Conservation (phyloP, 371 early-diverging fungal genomes). For the Apophysomyces trapeziformis region DNA sequence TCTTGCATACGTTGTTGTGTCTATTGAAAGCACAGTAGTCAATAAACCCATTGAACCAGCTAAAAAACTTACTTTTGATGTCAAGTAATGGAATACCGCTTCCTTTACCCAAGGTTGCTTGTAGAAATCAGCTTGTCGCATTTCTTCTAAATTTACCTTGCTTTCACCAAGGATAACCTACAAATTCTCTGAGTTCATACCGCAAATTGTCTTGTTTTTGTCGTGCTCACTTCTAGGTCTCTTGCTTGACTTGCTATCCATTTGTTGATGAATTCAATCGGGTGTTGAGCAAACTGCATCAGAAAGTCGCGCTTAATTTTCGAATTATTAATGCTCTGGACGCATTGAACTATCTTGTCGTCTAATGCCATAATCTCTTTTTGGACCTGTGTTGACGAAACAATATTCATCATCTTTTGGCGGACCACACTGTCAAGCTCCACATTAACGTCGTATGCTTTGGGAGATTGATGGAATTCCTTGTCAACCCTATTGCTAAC, state of each 20-base stretch:
- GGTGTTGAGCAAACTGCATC: slow-evolving; percentile 83
- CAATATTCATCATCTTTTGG: slow-evolving; percentile 53
- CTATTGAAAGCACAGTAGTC: slow-evolving; percentile 17
- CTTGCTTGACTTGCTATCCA: slow-evolving; percentile 93
- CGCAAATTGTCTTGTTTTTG: no score
- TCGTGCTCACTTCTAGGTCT: slow-evolving; percentile 76
- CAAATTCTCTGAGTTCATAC: no score
- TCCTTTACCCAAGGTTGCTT: slow-evolving; percentile 88
- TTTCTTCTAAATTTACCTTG: slow-evolving; percentile 83
- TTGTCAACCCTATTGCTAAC: slow-evolving; percentile 58
- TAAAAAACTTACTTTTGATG: slow-evolving; percentile 56
- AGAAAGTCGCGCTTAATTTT: slow-evolving; percentile 95
- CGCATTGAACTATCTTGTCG: slow-evolving; percentile 72
- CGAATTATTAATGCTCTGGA: slow-evolving; percentile 84
- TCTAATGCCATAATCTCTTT: slow-evolving; percentile 64
- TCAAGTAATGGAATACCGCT: slow-evolving; percentile 87
- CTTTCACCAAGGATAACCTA: slow-evolving; percentile 75
- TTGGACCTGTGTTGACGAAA: slow-evolving; percentile 46
- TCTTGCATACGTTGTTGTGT: slow-evolving; percentile 60
- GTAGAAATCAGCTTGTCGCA: slow-evolving; percentile 80
- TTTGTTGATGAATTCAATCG: slow-evolving; percentile 88
- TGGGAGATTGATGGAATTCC: slow-evolving; percentile 64
- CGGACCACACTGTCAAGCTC: slow-evolving; percentile 81
- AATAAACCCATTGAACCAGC: not conserved
- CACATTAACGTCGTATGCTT: slow-evolving; percentile 88